Percentiles rank a stretch among this genome's conserved stretches.
phyloP scores from a whole-genome alignment of 2,329 filamentous ascomycete genomes.

The Geosmithia putterillii region DNA sequence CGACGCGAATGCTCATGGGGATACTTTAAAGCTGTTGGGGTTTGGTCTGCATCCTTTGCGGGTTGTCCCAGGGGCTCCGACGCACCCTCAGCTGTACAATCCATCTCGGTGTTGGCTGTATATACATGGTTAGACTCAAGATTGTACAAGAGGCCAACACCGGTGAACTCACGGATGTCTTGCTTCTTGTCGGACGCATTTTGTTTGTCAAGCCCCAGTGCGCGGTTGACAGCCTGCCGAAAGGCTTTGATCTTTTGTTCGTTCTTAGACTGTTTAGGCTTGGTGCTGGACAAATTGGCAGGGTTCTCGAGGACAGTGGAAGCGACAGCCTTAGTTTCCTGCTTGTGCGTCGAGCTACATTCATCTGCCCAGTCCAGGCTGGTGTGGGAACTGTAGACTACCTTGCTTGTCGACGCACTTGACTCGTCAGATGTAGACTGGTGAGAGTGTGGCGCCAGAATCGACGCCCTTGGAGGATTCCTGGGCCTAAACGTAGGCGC shows the following conservation, averaged over 20 bases:
- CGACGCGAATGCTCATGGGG: conserved; percentile 30
- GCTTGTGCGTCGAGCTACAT: conserved; percentile 3
- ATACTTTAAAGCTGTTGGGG: too few relatives aligned
- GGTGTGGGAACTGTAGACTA: neutral
- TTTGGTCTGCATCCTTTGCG: too few relatives aligned
- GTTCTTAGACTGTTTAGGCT: neutral
- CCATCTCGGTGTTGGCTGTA: too few relatives aligned
- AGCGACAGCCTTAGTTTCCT: neutral
- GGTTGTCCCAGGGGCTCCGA: too few relatives aligned
- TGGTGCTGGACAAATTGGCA: neutral
- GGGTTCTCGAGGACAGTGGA: too few relatives aligned
- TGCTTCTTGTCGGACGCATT: neutral
- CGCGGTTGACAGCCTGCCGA: neutral
- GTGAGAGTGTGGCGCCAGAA: neutral
- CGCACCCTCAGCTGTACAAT: too few relatives aligned
- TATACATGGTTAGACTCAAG: too few relatives aligned
- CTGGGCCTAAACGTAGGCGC: conserved; percentile 4
- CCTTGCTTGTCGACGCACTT: neutral
- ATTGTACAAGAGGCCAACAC: too few relatives aligned
- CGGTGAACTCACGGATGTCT: conserved; percentile 4
- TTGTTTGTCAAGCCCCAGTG: neutral
- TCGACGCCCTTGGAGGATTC: neutral
- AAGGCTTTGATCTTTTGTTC: conserved; percentile 4
- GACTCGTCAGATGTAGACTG: conserved; percentile 2
- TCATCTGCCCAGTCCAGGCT: conserved; percentile 16